Conservation (phyloP, 768 basidiomycete species). For the Dacryopinax spathularia region DNA sequence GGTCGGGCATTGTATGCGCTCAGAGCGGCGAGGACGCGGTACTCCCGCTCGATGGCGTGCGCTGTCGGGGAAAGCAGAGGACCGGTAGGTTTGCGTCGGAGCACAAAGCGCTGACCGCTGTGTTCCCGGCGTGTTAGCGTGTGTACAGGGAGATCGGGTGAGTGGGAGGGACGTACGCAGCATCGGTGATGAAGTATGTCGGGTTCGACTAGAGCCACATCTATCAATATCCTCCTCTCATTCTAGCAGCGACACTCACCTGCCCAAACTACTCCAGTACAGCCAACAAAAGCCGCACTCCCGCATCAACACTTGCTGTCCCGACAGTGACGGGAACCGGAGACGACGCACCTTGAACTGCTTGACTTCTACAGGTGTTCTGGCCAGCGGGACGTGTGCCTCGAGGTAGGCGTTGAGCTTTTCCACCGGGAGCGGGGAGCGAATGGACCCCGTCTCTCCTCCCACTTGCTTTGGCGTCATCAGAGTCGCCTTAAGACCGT, state of each 20-base stretch:
- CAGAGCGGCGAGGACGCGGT: slow-evolving; percentile 60
- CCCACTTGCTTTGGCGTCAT: neutral
- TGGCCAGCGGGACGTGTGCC: slow-evolving; percentile 39
- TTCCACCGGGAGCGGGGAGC: slow-evolving; percentile 51
- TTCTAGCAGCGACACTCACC: slow-evolving; percentile 31
- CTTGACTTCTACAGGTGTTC: slow-evolving; percentile 58
- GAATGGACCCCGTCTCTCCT: slow-evolving; percentile 37
- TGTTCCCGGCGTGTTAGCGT: neutral
- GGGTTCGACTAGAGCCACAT: slow-evolving; percentile 64
- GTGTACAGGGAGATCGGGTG: neutral
- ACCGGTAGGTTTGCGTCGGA: slow-evolving; percentile 88
- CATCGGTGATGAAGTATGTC: slow-evolving; percentile 82
- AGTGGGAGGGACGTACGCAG: slow-evolving; percentile 33
- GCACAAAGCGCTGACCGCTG: slow-evolving; percentile 54
- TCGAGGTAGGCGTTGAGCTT: slow-evolving; percentile 54
- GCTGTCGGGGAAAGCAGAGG: slow-evolving; percentile 78
- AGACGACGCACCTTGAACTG: slow-evolving; percentile 69
- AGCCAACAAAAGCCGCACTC: slow-evolving; percentile 1
- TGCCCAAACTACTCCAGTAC: slow-evolving; percentile 55
- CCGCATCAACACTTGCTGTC: neutral
- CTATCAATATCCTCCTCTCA: neutral
- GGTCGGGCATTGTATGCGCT: slow-evolving; percentile 54
- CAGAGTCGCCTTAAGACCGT: too few species aligned
- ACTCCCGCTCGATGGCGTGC: slow-evolving; percentile 92
- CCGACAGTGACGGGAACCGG: neutral